A percentile compares a stretch with the other conserved stretches of the same genome.
Evolutionary conservation across 441 rosid species (phyloP).

Genomic region (Rhodomyrtus psidioides): DNA sequence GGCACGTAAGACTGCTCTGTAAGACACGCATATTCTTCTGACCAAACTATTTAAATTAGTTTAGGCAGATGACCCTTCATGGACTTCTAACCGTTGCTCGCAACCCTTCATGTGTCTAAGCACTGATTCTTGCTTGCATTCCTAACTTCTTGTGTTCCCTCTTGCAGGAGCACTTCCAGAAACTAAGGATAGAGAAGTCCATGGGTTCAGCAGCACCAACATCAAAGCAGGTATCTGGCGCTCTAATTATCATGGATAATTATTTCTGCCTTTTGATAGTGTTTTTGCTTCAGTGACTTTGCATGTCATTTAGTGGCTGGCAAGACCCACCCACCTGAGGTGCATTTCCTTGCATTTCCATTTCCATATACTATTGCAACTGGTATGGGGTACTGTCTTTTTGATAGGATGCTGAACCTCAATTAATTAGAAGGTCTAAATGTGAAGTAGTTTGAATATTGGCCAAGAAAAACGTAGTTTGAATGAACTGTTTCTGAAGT

Average conservation of each 20-base stretch:
- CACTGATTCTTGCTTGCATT: background rate
- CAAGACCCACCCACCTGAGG: background rate
- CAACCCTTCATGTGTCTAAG: background rate
- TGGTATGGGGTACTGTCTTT: background rate
- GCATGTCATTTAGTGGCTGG: background rate
- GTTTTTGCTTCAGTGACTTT: background rate
- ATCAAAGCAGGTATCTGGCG: conserved; percentile 60
- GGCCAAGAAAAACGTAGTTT: background rate
- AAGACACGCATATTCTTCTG: background rate
- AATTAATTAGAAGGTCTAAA: background rate
- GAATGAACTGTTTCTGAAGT: background rate
- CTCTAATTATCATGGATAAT: background rate
- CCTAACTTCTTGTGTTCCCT: background rate
- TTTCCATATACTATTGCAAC: background rate
- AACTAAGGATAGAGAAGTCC: conserved; percentile 75
- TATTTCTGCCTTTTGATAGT: background rate
- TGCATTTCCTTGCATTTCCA: background rate
- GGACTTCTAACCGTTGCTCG: background rate
- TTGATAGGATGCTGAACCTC: background rate
- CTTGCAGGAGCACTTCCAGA: conserved; percentile 81
- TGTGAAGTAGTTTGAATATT: background rate
- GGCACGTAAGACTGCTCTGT: background rate
- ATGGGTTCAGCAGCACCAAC: conserved; percentile 81
- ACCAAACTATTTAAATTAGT: background rate
- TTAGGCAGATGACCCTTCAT: background rate